Percentiles rank a stretch among this genome's conserved stretches.
Conservation (phyloP, 108 stramenopile species). For the Stephanodiscus minutulus region DNA sequence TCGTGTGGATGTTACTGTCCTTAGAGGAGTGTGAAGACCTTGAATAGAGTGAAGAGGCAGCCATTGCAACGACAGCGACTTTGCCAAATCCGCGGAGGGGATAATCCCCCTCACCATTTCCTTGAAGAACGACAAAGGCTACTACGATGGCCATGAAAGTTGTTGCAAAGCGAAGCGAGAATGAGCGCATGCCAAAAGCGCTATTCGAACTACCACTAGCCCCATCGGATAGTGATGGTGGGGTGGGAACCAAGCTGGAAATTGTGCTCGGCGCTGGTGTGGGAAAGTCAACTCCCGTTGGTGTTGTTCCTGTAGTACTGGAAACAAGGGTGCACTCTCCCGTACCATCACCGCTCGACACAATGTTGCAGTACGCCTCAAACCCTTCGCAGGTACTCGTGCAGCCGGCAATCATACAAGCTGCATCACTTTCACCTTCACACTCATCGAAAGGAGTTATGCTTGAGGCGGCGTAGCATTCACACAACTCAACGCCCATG, state of each 20-base stretch:
- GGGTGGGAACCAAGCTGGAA: not conserved
- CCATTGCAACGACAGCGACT: constrained; percentile 23
- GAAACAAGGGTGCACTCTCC: not conserved
- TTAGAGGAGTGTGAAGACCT: not conserved
- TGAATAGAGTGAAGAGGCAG: constrained; percentile 12
- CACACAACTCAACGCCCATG: not conserved
- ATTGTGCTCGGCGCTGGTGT: constrained; percentile 1
- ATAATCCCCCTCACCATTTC: not conserved
- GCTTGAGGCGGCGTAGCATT: not conserved
- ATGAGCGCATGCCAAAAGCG: not conserved
- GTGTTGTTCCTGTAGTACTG: not conserved
- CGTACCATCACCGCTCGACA: not conserved
- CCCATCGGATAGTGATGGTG: not conserved
- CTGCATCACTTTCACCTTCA: not conserved
- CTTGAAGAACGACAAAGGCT: constrained; percentile 4
- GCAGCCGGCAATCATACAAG: not conserved
- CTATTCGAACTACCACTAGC: not conserved
- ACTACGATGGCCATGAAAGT: constrained; percentile 11
- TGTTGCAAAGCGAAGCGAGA: not conserved
- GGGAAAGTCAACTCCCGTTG: not conserved
- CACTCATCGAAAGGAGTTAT: not conserved
- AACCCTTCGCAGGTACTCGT: not conserved
- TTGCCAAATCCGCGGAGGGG: constrained; percentile 12
- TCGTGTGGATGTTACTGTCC: constrained; percentile 9
- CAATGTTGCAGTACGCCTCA: not conserved